A percentile compares a stretch with the other conserved stretches of the same genome.
Conservation (phyloP, 2,329 filamentous ascomycete species). For the Phaeosphaeriaceae sp. region DNA sequence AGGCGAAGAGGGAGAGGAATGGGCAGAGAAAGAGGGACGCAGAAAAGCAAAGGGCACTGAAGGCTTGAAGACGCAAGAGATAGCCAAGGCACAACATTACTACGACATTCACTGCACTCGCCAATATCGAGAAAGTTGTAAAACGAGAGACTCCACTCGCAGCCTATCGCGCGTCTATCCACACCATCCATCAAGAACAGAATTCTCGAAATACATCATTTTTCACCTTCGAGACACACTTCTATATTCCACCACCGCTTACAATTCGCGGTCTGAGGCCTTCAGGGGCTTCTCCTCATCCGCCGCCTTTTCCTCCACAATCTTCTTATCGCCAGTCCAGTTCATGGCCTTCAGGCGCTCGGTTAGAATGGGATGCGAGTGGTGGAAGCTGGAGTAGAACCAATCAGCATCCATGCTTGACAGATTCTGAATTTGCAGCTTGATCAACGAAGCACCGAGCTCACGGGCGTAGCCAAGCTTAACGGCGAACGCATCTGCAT, state of each 20-base stretch:
- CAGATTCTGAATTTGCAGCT: slow-evolving; percentile 97
- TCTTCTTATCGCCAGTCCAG: slow-evolving; percentile 74
- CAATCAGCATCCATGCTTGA: slow-evolving; percentile 99
- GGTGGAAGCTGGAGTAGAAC: slow-evolving; percentile 98
- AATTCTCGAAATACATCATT: not conserved
- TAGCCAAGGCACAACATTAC: too few relatives aligned
- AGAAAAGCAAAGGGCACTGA: slow-evolving; percentile 37
- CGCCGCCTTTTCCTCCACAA: slow-evolving; percentile 56
- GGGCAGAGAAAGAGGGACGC: slow-evolving; percentile 52
- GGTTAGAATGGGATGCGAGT: slow-evolving; percentile 94
- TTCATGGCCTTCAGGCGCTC: slow-evolving; percentile 90
- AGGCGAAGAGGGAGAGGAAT: slow-evolving; percentile 61
- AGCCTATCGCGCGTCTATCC: not conserved
- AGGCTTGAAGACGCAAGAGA: slow-evolving; percentile 11
- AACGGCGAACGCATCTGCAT: slow-evolving; percentile 78
- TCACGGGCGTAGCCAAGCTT: slow-evolving; percentile 82
- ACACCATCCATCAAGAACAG: slow-evolving; percentile 6
- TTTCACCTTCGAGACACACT: slow-evolving; percentile 1
- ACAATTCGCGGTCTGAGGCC: slow-evolving; percentile 79
- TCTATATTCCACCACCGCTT: slow-evolving; percentile 31
- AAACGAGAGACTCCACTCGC: too few relatives aligned
- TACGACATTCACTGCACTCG: too few relatives aligned
- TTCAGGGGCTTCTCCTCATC: slow-evolving; percentile 68
- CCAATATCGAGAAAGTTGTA: too few relatives aligned
- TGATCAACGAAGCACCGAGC: slow-evolving; percentile 87